A percentile compares a stretch with the other conserved stretches of the same genome.
phyloP scores from a whole-genome alignment of 306 rosid genomes.

The Medicago arabica region DNA sequence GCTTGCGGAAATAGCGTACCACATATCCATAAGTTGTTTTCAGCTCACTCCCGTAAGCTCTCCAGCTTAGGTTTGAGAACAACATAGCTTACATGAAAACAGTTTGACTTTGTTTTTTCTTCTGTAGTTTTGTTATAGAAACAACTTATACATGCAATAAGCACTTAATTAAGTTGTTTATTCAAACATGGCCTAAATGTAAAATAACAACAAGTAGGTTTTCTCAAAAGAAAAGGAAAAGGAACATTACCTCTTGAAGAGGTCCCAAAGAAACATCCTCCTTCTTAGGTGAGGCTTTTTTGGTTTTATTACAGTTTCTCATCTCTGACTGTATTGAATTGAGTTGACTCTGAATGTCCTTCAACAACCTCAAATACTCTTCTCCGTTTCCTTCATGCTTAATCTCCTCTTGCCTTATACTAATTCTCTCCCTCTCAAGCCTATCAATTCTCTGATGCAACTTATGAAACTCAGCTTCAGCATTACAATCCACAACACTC shows the following conservation, averaged over 20 bases:
- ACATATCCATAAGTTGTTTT: too few species aligned
- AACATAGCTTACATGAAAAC: too few species aligned
- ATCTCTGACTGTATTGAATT: conserved; percentile 61
- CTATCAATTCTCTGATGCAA: conserved; percentile 61
- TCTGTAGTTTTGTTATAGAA: too few species aligned
- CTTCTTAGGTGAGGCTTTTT: conserved; percentile 48
- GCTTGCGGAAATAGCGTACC: too few species aligned
- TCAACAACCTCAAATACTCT: conserved; percentile 72
- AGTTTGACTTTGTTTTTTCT: too few species aligned
- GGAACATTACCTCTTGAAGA: conserved; percentile 66
- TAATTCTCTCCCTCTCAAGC: conserved; percentile 64
- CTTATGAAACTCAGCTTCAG: conserved; percentile 61
- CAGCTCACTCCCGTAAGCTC: too few species aligned
- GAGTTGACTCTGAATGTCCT: conserved; percentile 71
- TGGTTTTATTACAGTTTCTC: conserved; percentile 50
- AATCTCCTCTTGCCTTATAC: conserved; percentile 68
- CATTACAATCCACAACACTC: conserved; percentile 40
- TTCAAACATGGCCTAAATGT: neutral
- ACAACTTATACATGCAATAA: too few species aligned
- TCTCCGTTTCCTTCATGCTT: conserved; percentile 53
- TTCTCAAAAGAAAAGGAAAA: conserved; percentile 21
- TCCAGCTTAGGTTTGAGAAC: too few species aligned
- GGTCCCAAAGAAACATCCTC: conserved; percentile 44
- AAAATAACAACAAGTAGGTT: conserved; percentile 8
- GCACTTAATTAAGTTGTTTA: too few species aligned